Base-by-base conservation (phyloP, 2,329 filamentous ascomycete species). In the Dryadomyces sulphureus region DNA sequence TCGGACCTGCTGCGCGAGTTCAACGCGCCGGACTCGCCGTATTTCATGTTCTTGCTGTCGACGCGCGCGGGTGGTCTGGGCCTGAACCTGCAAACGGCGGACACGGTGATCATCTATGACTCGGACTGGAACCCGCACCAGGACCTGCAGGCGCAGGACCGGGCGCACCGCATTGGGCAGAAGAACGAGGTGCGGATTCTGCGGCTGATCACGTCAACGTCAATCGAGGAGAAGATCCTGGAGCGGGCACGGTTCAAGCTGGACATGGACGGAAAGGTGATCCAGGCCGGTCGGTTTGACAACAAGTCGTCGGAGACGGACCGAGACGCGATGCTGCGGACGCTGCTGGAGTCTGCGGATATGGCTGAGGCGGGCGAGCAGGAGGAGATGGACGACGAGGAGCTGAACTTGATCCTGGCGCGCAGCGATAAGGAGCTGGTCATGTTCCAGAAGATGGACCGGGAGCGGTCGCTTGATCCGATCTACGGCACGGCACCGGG, bases 111-210 rank as follows among this genome's bases (percentile, higher is more conserved):
- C 64, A 98, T 98, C 59, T 98, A 95, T 65, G 92, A 98, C 60
- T 98, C 92, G 0, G 92, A 98, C 68, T 98, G 92, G 92, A 98
- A 98, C 64, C 92, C 92, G 60, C 90, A 96, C 61, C 92, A 98
- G 64, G 92, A 98, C 84, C 70, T 98, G 64, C 92, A 98, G 64
- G 92, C 92, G 14, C 92, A 98, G 61, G 92, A 98, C 82, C 92
- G 92, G 81, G 92, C 92, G 41, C 92, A 98, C 79, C 90, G 92
- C 83, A 98, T 98, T 54, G 92, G 92, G 51, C 92, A 98, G 64
- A 98, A 98, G 79, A 98, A 98, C 57, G 92, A 98, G 64, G 92
- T 98, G 47, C 84, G 92, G 56, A 98, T 98, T 61, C 68, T 98
- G 49, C 82, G 92, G 63, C 73, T 98, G 39, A 96, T 98, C 63